Evolutionary conservation across 257 asterid genomes (phyloP).

Genomic region (Solanum paucissectum): DNA sequence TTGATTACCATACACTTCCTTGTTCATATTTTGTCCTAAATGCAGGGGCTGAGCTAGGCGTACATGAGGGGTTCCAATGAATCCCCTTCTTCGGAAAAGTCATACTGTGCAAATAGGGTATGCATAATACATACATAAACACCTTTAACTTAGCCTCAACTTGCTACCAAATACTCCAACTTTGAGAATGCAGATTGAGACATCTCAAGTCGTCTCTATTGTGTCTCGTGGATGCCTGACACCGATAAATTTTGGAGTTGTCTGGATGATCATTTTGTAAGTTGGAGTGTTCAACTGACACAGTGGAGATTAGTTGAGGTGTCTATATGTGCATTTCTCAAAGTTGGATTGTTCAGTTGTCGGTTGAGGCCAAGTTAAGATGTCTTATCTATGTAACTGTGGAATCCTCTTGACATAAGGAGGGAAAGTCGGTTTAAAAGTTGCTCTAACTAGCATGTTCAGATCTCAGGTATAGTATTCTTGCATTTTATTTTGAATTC

Average conservation of each 20-base stretch:
- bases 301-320: background rate
- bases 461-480: background rate
- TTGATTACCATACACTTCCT: conserved; percentile 9
- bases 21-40: background rate
- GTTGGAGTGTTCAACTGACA: background rate
- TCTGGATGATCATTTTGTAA: background rate
- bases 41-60: background rate
- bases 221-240: background rate
- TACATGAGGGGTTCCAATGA: background rate
- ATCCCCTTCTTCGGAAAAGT: background rate
- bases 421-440: background rate
- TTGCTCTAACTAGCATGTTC: background rate
- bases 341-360: background rate
- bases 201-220: background rate
- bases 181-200: background rate
- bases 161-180: background rate
- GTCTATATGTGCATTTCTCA: background rate
- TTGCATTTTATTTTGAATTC: background rate
- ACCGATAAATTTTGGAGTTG: background rate
- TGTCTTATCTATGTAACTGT: background rate
- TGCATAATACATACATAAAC: background rate
- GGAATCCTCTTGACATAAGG: background rate
- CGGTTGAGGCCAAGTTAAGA: background rate
- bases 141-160: background rate
- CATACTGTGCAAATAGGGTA: background rate